phyloP scores from a whole-genome alignment of 352 stramenopile species.

The Phytophthora rubi region DNA sequence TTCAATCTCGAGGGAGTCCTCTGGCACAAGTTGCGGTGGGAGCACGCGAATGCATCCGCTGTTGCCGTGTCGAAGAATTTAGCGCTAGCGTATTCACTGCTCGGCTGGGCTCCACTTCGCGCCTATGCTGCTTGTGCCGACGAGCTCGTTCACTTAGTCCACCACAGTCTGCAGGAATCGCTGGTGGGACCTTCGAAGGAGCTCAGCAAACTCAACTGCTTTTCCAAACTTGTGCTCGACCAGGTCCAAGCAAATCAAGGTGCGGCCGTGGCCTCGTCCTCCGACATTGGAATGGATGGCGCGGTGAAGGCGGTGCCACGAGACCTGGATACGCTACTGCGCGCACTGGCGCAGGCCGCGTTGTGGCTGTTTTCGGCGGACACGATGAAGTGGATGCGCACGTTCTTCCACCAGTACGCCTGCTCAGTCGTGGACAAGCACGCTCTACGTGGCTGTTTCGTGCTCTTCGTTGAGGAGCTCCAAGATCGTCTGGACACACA shows the following conservation, averaged over 20 bases:
- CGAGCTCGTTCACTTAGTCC: conserved; percentile 44
- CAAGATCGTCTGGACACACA: conserved; percentile 44
- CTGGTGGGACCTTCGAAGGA: conserved; percentile 14
- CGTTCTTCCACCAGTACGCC: conserved; percentile 40
- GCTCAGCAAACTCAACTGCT: conserved; percentile 42
- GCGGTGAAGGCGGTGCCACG: conserved; percentile 11
- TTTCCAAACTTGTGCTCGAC: conserved; percentile 44
- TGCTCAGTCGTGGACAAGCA: conserved; percentile 38
- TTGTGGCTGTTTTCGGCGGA: conserved; percentile 52
- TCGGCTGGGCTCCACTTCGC: conserved; percentile 48
- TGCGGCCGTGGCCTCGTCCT: not conserved
- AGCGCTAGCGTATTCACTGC: conserved; percentile 46
- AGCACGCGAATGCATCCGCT: conserved; percentile 4
- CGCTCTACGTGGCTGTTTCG: conserved; percentile 37
- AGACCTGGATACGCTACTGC: conserved; percentile 46
- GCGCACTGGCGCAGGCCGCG: conserved; percentile 31
- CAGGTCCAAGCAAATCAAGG: conserved; percentile 21
- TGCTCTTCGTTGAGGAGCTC: conserved; percentile 38
- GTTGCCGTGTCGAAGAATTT: conserved; percentile 55
- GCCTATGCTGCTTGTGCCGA: conserved; percentile 47
- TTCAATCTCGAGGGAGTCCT: not conserved
- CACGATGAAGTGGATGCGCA: conserved; percentile 39
- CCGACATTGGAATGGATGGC: not conserved
- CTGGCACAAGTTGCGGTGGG: conserved; percentile 1
- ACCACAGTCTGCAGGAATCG: conserved; percentile 38